These are phyloP conservation scores for Diaporthe capsici DNA, from an alignment of 2,329 filamentous ascomycete species.

Conservation along the genomic window DNA sequence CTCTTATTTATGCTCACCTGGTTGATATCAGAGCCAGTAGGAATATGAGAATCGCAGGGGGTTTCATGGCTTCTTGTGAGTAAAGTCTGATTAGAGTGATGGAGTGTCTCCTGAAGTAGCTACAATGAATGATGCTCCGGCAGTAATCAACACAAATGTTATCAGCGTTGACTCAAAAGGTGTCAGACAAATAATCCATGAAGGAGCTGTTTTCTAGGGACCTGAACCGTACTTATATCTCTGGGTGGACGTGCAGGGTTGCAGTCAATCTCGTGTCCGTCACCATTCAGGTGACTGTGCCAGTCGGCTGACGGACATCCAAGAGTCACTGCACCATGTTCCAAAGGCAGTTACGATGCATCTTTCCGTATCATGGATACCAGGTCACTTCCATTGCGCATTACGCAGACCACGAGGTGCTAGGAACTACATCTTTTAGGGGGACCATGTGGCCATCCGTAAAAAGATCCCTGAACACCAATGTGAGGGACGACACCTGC, in stretches of 20 bases:
- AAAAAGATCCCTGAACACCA: not conserved
- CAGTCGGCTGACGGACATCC: not conserved
- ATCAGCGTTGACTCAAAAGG: not conserved
- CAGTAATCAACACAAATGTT: no score
- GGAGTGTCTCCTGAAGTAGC: no score
- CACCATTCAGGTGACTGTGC: not conserved
- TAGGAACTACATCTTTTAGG: not conserved
- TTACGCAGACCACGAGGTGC: no score
- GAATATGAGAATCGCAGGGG: fast-evolving
- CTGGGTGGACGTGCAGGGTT: not conserved
- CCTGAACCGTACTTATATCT: fast-evolving
- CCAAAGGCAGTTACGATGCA: no score
- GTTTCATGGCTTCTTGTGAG: not conserved
- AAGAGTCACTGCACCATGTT: not conserved
- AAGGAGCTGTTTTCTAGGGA: not conserved
- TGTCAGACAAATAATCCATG: not conserved
- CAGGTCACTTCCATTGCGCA: no score
- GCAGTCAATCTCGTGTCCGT: not conserved
- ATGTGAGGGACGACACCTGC: not conserved
- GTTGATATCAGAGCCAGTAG: not conserved
- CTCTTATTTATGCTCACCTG: not conserved
- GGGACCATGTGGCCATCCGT: not conserved
- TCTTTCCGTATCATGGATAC: no score
- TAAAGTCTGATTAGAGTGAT: not conserved
- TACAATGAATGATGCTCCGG: not conserved